Conservation (phyloP, 2,329 filamentous ascomycete species). For the Cadophora luteo-olivacea region DNA sequence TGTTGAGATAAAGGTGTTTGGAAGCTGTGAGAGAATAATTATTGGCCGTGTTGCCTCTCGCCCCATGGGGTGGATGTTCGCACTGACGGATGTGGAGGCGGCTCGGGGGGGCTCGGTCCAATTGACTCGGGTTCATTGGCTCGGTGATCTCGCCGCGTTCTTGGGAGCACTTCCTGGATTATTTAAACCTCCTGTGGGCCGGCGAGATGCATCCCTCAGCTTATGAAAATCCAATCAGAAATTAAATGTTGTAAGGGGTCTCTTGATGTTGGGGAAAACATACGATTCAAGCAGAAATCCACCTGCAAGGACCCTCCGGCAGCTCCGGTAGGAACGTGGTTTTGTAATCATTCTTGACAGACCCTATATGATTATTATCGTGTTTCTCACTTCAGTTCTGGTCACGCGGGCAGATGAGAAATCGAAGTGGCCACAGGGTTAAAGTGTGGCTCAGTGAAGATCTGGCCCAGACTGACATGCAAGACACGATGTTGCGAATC, state of each 20-base stretch:
- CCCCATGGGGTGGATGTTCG: constrained; percentile 7
- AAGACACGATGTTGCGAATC: too few relatives aligned
- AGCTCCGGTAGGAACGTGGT: background rate
- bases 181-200: constrained; percentile 5
- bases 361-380: background rate
- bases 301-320: background rate
- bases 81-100: constrained; percentile 11
- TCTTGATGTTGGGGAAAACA: background rate
- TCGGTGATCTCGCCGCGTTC: constrained; percentile 12
- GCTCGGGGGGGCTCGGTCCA: constrained; percentile 1
- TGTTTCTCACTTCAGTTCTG: background rate
- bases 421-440: too few relatives aligned
- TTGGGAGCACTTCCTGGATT: constrained; percentile 6
- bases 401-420: too few relatives aligned
- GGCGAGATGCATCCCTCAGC: background rate
- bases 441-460: too few relatives aligned
- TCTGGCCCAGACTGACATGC: too few relatives aligned
- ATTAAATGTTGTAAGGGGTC: too few relatives aligned
- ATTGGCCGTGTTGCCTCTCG: background rate
- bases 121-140: background rate
- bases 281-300: background rate
- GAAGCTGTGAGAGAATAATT: background rate
- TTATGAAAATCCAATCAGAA: background rate
- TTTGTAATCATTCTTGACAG: background rate
- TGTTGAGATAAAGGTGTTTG: too few relatives aligned